Evolutionary conservation across 306 rosid species (phyloP), one percentile per base, ranked within the genome.

Genomic region (Castanospermum australe): DNA sequence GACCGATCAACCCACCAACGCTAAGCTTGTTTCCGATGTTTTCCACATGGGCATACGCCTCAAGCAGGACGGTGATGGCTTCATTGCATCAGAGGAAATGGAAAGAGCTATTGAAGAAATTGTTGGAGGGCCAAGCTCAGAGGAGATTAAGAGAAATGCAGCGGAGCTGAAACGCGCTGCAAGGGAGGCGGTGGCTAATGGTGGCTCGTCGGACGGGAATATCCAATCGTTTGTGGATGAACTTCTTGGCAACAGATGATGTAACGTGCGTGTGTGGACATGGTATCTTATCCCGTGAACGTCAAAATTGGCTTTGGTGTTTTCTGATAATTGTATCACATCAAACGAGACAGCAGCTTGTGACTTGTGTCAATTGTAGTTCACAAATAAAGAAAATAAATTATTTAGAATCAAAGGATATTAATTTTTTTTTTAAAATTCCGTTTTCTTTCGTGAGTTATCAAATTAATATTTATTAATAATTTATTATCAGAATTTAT

Each of bases 1-100:
- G 91, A 74, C 86, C 0, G 91, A 88, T 33, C 91, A 88, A 84
- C 91, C 91, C 14, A 85, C 89, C 5, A 88, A 88, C 9, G 89
- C 91, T 0, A 88, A 83, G 56, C 83, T 88, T 2, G 10, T 88
- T 32, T 56, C 84, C 1, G 86, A 88, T 36, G 86, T 85, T 30
- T 83, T 88, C 0, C 35, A 20, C 1, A 55, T 8, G 15, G 91
- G 89, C 30, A 9, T 77, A 20, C 81, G 89, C 15, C 79, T 88
- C 10, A 9, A 60, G 21, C 79, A 50, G 8, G 91, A 75, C 8
- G 5, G 17, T 25, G 80, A 80, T 5, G 91, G 89, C 0, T 54
- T 78, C 21, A 79, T 88, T 5, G 76, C 30, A 8, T 57, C 76
- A 7, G 79, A 38, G 38, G 81, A 88, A 59, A 76, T 88, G 12